phyloP scores from a whole-genome alignment of 805 yeast species.

The Ogataea saltuana region DNA sequence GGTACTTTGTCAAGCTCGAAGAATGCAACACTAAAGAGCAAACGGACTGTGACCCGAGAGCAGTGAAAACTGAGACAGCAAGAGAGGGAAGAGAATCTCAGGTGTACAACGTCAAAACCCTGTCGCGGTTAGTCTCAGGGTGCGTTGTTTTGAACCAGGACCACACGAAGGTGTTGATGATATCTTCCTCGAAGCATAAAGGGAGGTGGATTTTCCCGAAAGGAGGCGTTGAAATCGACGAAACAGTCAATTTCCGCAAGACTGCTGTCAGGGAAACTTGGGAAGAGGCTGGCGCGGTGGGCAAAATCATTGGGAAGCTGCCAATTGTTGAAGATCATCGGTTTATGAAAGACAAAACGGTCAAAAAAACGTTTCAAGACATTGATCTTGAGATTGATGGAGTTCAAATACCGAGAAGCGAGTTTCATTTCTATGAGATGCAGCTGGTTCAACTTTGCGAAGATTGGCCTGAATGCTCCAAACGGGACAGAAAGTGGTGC shows the following conservation, averaged over 20 bases:
- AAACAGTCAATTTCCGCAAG: conserved; percentile 42
- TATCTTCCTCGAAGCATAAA: conserved; percentile 69
- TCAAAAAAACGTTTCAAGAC: conserved; percentile 19
- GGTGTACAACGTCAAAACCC: conserved; percentile 56
- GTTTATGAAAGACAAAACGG: conserved; percentile 25
- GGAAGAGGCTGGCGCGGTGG: conserved; percentile 96
- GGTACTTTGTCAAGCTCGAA: conserved; percentile 17
- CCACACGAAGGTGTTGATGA: conserved; percentile 67
- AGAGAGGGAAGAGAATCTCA: conserved; percentile 63
- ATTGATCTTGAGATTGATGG: conserved; percentile 29
- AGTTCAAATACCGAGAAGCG: conserved; percentile 61
- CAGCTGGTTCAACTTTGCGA: conserved; percentile 52
- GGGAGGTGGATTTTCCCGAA: conserved; percentile 89
- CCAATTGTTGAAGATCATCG: conserved; percentile 65
- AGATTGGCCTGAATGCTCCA: conserved; percentile 73
- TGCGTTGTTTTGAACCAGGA: conserved; percentile 68
- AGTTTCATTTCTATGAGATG: conserved; percentile 87
- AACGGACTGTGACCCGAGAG: conserved; percentile 14
- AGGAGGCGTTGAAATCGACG: conserved; percentile 93
- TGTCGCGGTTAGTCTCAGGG: conserved; percentile 92
- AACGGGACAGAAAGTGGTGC: conserved; percentile 75
- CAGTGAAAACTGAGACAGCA: conserved; percentile 37
- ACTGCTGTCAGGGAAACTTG: conserved; percentile 89
- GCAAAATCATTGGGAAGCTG: conserved; percentile 53
- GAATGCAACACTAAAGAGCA: conserved; percentile 18